Percentiles rank a stretch among this genome's conserved stretches.
These are phyloP conservation scores for Bothriochloa decipiens DNA, from an alignment of 176 grass and related monocot species.

Conservation along the genomic window DNA sequence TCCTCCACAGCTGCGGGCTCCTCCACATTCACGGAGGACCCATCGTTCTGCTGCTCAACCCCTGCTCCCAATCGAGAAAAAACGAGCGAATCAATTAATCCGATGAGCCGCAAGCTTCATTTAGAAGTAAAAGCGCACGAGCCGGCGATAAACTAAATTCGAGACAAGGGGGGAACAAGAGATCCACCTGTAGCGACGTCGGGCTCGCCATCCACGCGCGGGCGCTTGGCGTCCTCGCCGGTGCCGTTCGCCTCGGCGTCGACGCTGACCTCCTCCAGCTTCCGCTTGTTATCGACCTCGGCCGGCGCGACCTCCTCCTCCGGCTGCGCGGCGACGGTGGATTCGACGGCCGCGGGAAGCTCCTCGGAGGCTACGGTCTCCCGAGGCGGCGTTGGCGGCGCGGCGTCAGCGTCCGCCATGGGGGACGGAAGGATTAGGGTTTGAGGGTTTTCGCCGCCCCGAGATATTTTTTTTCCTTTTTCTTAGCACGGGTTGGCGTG, in stretches of 20 bases:
- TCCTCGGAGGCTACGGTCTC: constrained; percentile 34
- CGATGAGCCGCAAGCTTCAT: not conserved
- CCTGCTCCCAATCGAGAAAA: constrained; percentile 25
- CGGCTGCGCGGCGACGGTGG: not conserved
- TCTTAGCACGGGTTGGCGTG: not conserved
- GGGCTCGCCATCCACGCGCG: constrained; percentile 53
- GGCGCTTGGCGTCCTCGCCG: constrained; percentile 51
- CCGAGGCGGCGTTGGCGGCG: constrained; percentile 31
- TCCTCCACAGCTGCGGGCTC: constrained; percentile 6
- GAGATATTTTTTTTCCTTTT: not conserved
- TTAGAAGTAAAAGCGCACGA: not conserved
- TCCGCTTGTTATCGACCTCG: constrained; percentile 57
- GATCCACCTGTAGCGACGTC: constrained; percentile 41
- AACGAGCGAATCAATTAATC: constrained; percentile 20
- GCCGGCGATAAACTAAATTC: not conserved
- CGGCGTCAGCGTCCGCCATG: constrained; percentile 70
- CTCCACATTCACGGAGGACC: constrained; percentile 13
- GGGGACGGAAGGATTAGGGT: constrained; percentile 56
- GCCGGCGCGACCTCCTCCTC: not conserved
- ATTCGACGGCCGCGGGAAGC: not conserved
- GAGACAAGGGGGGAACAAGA: not conserved
- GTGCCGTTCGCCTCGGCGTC: constrained; percentile 36
- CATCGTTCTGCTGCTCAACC: constrained; percentile 13
- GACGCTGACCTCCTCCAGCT: constrained; percentile 45
- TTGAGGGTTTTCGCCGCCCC: constrained; percentile 44